These are phyloP conservation scores for Begonia masoniana DNA, from an alignment of 306 rosid genomes.

Conservation along the genomic window DNA sequence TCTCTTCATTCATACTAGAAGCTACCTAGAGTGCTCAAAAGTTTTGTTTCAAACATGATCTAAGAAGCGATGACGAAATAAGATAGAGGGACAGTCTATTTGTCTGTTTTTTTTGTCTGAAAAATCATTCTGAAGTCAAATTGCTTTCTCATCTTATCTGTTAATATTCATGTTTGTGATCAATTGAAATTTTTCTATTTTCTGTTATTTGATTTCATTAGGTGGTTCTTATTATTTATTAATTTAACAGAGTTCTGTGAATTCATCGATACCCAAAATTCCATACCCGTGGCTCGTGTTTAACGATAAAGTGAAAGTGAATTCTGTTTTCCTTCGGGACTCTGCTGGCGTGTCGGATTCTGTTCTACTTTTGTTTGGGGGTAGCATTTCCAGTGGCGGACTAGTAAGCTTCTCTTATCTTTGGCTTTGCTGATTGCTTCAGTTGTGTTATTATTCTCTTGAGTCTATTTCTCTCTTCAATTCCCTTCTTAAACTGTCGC, in stretches of 20 bases:
- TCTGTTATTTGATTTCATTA: background rate
- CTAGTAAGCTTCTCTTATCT: constrained; percentile 16
- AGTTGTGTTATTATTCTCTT: background rate
- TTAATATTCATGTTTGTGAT: background rate
- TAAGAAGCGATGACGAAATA: no score
- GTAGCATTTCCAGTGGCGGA: constrained; percentile 43
- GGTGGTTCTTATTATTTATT: constrained; percentile 5
- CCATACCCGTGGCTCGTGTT: constrained; percentile 95
- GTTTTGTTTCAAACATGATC: no score
- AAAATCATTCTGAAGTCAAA: no score
- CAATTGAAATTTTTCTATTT: constrained; percentile 1
- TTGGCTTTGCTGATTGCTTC: constrained; percentile 7
- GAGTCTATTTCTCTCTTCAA: no score
- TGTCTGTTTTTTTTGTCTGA: no score
- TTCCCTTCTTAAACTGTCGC: background rate
- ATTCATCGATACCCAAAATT: constrained; percentile 63
- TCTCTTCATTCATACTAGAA: background rate
- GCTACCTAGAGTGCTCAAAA: no score
- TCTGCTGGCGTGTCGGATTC: constrained; percentile 87
- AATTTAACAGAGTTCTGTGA: constrained; percentile 59
- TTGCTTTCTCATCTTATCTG: no score
- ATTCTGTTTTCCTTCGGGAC: constrained; percentile 88
- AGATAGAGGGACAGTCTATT: no score
- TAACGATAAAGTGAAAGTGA: constrained; percentile 89
- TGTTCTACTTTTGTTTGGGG: constrained; percentile 74